phyloP scores from a whole-genome alignment of 2,329 filamentous ascomycete species.

The Sphaceloma murrayae region DNA sequence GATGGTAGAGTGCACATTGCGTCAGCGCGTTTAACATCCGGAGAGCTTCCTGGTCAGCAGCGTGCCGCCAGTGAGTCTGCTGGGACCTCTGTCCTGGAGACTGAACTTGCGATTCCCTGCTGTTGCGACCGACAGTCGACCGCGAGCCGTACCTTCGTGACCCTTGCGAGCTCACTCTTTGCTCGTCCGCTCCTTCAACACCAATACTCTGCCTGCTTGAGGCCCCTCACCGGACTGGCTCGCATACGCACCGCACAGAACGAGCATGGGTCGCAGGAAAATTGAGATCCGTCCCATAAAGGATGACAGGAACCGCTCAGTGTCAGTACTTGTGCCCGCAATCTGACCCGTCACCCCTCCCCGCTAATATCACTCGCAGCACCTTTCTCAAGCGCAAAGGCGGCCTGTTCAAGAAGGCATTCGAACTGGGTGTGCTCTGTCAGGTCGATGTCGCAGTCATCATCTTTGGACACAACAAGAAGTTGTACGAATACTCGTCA shows the following conservation, averaged over 20 bases:
- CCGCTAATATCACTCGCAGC: no score
- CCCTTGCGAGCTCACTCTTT: not conserved
- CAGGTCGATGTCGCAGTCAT: constrained; percentile 98
- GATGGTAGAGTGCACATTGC: constrained; percentile 4
- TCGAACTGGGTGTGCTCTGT: constrained; percentile 94
- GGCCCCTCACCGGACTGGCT: constrained; percentile 2
- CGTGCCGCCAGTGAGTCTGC: not conserved
- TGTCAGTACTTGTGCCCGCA: constrained; percentile 48
- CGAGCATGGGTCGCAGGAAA: constrained; percentile 87
- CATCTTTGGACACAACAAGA: constrained; percentile 98
- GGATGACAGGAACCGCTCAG: constrained; percentile 92
- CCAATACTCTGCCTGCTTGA: constrained; percentile 5
- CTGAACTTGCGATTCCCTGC: no score
- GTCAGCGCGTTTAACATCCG: constrained; percentile 10
- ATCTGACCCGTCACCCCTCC: no score
- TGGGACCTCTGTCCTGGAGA: not conserved
- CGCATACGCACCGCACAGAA: constrained; percentile 12
- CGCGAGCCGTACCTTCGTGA: not conserved
- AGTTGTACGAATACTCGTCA: constrained; percentile 96
- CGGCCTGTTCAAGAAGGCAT: constrained; percentile 97
- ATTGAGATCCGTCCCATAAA: constrained; percentile 99
- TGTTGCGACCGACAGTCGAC: constrained; percentile 5
- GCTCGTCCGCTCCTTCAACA: constrained; percentile 8
- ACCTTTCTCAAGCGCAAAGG: constrained; percentile 98
- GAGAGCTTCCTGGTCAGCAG: no score